Percentiles rank a stretch among this genome's conserved stretches.
Conservation (phyloP, 2,329 filamentous ascomycete species). For the Trichophyton benhamiae region DNA sequence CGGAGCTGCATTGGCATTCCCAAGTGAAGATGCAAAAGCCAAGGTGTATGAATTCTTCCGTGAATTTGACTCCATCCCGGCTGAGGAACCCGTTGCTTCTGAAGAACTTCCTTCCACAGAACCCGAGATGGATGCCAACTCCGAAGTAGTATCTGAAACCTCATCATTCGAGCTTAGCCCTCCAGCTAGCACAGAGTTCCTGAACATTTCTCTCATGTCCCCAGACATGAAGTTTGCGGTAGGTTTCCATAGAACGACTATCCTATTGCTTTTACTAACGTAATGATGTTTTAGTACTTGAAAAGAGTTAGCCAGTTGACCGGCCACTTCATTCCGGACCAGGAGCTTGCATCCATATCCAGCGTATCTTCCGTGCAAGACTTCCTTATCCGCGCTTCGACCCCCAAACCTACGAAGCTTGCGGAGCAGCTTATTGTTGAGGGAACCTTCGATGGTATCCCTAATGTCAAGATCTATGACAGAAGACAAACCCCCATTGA, state of each 20-base stretch:
- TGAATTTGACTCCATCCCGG: conserved; percentile 15
- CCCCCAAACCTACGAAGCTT: conserved; percentile 43
- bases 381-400: conserved; percentile 31
- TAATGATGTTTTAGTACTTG: conserved; percentile 46
- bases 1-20: conserved; percentile 20
- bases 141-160: conserved; percentile 1
- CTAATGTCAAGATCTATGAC: conserved; percentile 58
- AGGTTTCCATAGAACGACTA: conserved; percentile 27
- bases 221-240: conserved; percentile 60
- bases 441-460: conserved; percentile 40
- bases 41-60: conserved; percentile 26
- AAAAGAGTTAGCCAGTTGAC: conserved; percentile 74
- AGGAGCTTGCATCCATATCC: conserved; percentile 45
- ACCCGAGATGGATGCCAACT: not conserved
- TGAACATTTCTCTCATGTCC: conserved; percentile 45
- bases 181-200: conserved; percentile 42
- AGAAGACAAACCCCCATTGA: conserved; percentile 58
- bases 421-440: conserved; percentile 43
- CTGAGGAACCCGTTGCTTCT: not conserved
- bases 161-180: conserved; percentile 1
- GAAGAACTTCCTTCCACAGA: not conserved
- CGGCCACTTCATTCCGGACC: conserved; percentile 63
- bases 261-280: conserved; percentile 12
- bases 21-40: conserved; percentile 20
- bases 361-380: conserved; percentile 46